Evolutionary conservation across 139 green algal genomes (phyloP), one percentile per base, ranked within the genome.

Genomic region (Nannochloris sp.): DNA sequence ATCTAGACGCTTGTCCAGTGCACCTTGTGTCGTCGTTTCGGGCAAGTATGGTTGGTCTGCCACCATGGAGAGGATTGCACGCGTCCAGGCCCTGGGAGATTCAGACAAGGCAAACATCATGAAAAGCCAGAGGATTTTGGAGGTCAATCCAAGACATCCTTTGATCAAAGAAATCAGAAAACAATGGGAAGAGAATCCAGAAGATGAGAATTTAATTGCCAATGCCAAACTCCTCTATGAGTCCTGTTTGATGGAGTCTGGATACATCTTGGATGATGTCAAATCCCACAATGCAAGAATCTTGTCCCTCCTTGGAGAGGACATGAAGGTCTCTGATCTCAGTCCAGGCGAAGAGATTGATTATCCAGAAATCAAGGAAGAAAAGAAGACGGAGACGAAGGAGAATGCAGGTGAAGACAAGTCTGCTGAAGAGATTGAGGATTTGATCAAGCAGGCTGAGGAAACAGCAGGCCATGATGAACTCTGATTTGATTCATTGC

Each of bases 11-110:
- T 77, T 99, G 46, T 31, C 81, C 26, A 83, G 67, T 56, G 88
- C 91, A 2, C 93, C 93, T 49, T 95, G 86, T 68, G 83, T 96
- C 2, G 90, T 99, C 4, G 88, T 97, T 5, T 84, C 88, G 5
- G 79, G 69, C 76, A 95, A 97, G 76, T 97, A 94, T 66, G 93
- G 93, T 25, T 95, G 91, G 81, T 86, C 70, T 10, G 93, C 93
- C 56, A 96, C 96, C 80, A 98, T 98, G 93, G 89, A 97, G 83
- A 82, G 86, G 60, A 97, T 99, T 80, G 95, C 95, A 82, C 82
- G 29, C 57, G 51, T n/a, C 70, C 63, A 80, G 58, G 70, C 70
- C n/a, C 36, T 78, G 33, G 59, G 45, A 37, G 69, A 72, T 61
- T 12, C 30, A 17, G 46, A 71, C 29, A 53, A 40, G 6, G 64